Percentiles rank a stretch among this genome's conserved stretches.
Conservation (phyloP, 2,329 filamentous ascomycete genomes). For the Endocalyx cinctus region DNA sequence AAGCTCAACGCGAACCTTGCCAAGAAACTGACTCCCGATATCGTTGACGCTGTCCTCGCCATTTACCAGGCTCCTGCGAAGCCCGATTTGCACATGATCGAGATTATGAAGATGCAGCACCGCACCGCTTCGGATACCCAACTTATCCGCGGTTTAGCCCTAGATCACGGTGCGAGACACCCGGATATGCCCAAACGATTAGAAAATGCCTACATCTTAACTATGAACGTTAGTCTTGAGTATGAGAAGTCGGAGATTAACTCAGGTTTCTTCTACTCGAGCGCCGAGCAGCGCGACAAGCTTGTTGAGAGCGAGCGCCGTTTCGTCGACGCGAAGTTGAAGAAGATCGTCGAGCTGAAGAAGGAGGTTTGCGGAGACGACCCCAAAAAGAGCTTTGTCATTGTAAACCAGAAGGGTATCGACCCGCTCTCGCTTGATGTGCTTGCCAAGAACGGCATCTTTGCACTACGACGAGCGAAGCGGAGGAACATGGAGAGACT, state of each 20-base stretch:
- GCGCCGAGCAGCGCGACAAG: slow-evolving; percentile 94
- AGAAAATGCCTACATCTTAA: slow-evolving; percentile 92
- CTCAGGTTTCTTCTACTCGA: slow-evolving; percentile 98
- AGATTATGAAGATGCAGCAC: slow-evolving; percentile 99
- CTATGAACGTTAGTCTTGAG: slow-evolving; percentile 92
- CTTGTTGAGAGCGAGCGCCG: slow-evolving; percentile 94
- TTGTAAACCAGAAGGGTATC: slow-evolving; percentile 99
- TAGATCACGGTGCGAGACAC: slow-evolving; percentile 94
- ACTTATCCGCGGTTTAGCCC: slow-evolving; percentile 84
- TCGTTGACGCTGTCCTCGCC: slow-evolving; percentile 92
- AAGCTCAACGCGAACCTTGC: slow-evolving; percentile 90
- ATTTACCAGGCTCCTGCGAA: slow-evolving; percentile 88
- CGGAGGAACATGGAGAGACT: slow-evolving; percentile 98
- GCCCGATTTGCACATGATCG: slow-evolving; percentile 97
- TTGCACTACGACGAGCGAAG: slow-evolving; percentile 91
- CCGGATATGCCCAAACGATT: slow-evolving; percentile 97
- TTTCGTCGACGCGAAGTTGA: slow-evolving; percentile 92
- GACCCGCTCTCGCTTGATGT: slow-evolving; percentile 95
- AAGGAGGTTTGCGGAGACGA: slow-evolving; percentile 95
- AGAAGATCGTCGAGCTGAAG: slow-evolving; percentile 97
- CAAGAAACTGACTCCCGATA: slow-evolving; percentile 85
- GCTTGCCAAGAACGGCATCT: slow-evolving; percentile 94
- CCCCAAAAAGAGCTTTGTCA: slow-evolving; percentile 90
- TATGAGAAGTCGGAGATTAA: slow-evolving; percentile 99
- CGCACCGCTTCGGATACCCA: slow-evolving; percentile 93